Evolutionary conservation across 1,284 basidiomycete species (phyloP).

Genomic region (Melampsora americana): DNA sequence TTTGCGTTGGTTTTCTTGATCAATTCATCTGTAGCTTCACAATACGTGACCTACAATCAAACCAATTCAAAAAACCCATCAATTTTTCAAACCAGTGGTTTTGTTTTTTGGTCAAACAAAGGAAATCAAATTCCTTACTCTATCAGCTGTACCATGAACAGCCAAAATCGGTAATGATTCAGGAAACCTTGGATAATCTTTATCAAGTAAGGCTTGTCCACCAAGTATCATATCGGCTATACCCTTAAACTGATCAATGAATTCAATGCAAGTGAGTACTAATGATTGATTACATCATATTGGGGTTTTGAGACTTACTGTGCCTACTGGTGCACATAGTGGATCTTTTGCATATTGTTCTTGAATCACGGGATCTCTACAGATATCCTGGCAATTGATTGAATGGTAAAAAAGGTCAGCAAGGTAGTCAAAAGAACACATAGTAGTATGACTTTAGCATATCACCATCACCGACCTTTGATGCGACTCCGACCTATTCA

Average conservation of each 20-base stretch:
- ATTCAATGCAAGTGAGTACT: constrained; percentile 45
- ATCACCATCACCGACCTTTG: constrained; percentile 2
- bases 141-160: constrained; percentile 55
- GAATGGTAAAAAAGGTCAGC: background rate
- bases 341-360: constrained; percentile 49
- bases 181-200: constrained; percentile 53
- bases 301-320: constrained; percentile 46
- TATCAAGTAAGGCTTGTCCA: constrained; percentile 50
- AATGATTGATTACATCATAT: constrained; percentile 47
- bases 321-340: constrained; percentile 49
- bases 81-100: no score
- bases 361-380: constrained; percentile 47
- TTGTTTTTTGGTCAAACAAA: no score
- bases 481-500: constrained; percentile 42
- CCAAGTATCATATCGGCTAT: constrained; percentile 54
- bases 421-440: background rate
- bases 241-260: constrained; percentile 49
- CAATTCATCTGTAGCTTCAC: constrained; percentile 28
- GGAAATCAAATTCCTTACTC: constrained; percentile 47
- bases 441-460: background rate
- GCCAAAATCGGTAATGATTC: constrained; percentile 52
- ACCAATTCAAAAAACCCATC: background rate
- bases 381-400: constrained; percentile 45
- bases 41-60: constrained; percentile 24
- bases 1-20: constrained; percentile 48